Conservation (phyloP, 352 stramenopile species). For the Pythium rhizo-oryzae region DNA sequence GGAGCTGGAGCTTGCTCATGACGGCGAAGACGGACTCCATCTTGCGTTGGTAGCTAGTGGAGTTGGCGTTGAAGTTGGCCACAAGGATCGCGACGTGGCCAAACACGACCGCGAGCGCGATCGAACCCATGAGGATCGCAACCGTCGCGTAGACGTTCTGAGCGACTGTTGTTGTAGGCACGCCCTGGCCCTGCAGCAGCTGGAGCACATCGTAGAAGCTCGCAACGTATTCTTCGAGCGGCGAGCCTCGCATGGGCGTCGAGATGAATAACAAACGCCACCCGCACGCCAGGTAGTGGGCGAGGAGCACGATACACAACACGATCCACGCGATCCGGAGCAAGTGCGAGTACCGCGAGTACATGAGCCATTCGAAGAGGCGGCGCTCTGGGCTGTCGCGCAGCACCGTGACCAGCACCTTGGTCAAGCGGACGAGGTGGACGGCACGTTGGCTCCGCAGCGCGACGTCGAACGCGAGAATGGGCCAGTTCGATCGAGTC, state of each 20-base stretch:
- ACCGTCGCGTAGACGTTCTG: constrained; percentile 22
- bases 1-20: constrained; percentile 61
- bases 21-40: constrained; percentile 68
- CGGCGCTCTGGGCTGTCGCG: constrained; percentile 14
- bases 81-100: constrained; percentile 69
- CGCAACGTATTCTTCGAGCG: not conserved
- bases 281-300: constrained; percentile 53
- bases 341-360: constrained; percentile 55
- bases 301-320: constrained; percentile 41
- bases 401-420: constrained; percentile 29
- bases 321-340: constrained; percentile 48
- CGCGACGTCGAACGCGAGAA: constrained; percentile 2
- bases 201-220: too few species aligned
- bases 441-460: constrained; percentile 27
- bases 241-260: not conserved
- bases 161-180: too few species aligned
- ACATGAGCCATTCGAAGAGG: constrained; percentile 46
- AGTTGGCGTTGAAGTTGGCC: constrained; percentile 58
- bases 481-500: not conserved
- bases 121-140: constrained; percentile 50
- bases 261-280: constrained; percentile 27
- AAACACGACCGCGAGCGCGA: constrained; percentile 69
- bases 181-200: too few species aligned
- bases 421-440: constrained; percentile 37
- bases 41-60: constrained; percentile 62